Evolutionary conservation across 768 basidiomycete genomes (phyloP).

Genomic region (Phylloporus arenicola): DNA sequence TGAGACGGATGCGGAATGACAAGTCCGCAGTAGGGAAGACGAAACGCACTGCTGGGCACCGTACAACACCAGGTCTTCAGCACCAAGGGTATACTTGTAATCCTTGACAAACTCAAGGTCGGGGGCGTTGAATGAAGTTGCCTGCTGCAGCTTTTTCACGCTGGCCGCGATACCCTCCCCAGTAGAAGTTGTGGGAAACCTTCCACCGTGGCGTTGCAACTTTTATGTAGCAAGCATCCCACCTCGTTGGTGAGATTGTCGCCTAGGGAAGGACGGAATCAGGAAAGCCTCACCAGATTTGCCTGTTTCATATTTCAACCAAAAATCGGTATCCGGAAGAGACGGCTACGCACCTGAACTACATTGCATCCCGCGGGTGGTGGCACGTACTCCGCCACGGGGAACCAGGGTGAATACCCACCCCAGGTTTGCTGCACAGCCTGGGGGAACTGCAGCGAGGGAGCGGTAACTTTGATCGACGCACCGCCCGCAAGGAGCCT

Average conservation of each 20-base stretch:
- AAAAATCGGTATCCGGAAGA: too few species aligned
- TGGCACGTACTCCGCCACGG: conserved; percentile 37
- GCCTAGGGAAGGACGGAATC: too few species aligned
- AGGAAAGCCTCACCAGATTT: conserved; percentile 10
- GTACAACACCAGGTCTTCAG: conserved; percentile 54
- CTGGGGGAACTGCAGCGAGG: conserved; percentile 5
- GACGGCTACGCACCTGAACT: conserved; percentile 40
- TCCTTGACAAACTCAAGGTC: conserved; percentile 46
- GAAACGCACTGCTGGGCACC: conserved; percentile 63
- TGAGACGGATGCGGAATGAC: neutral
- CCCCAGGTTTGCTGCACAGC: conserved; percentile 40
- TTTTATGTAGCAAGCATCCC: conserved; percentile 19
- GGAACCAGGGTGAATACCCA: conserved; percentile 53
- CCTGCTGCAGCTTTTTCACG: conserved; percentile 49
- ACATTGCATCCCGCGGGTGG: conserved; percentile 46
- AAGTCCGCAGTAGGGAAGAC: conserved; percentile 40
- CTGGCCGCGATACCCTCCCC: conserved; percentile 38
- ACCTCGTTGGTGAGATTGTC: neutral
- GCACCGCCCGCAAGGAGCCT: neutral
- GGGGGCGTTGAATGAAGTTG: conserved; percentile 37
- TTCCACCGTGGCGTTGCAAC: conserved; percentile 75
- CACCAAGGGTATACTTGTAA: conserved; percentile 54
- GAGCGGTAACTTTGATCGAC: conserved; percentile 3
- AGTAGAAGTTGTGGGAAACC: conserved; percentile 56
- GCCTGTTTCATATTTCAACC: conserved; percentile 6